These are phyloP conservation scores for Biscutella laevigata DNA, from an alignment of 441 rosid genomes.

Conservation along the genomic window DNA sequence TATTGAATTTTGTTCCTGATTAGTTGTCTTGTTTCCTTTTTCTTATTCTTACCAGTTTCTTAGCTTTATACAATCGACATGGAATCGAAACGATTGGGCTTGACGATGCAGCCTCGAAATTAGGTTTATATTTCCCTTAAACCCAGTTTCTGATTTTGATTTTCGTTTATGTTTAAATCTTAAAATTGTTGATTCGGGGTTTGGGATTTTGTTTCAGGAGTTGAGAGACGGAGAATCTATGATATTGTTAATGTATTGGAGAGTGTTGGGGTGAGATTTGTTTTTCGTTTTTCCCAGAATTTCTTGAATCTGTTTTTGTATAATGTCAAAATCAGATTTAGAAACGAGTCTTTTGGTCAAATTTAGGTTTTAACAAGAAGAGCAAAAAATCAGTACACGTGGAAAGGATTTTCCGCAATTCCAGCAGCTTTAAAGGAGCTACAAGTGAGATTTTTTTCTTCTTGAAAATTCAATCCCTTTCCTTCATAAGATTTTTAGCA, in stretches of 20 bases:
- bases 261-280: conserved; percentile 72
- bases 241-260: conserved; percentile 85
- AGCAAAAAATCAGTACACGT: conserved; percentile 75
- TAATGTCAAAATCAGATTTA: too few species aligned
- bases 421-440: conserved; percentile 57
- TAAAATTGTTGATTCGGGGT: not conserved
- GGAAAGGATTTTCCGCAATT: conserved; percentile 84
- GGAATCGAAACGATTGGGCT: conserved; percentile 65
- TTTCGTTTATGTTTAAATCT: not conserved
- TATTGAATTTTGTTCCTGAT: not conserved
- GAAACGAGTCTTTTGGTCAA: not conserved
- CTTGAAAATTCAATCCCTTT: not conserved
- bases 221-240: conserved; percentile 82
- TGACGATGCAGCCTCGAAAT: conserved; percentile 67
- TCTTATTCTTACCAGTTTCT: conserved; percentile 40
- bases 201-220: conserved; percentile 34
- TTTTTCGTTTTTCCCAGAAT: not conserved
- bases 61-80: conserved; percentile 55
- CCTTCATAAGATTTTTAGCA: not conserved
- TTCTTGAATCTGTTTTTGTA: not conserved
- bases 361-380: conserved; percentile 62
- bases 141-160: not conserved
- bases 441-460: conserved; percentile 35
- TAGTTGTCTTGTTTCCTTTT: too few species aligned
- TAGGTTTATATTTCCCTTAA: conserved; percentile 38